Conservation (phyloP, 768 basidiomycete species). For the Sutorius australiensis region DNA sequence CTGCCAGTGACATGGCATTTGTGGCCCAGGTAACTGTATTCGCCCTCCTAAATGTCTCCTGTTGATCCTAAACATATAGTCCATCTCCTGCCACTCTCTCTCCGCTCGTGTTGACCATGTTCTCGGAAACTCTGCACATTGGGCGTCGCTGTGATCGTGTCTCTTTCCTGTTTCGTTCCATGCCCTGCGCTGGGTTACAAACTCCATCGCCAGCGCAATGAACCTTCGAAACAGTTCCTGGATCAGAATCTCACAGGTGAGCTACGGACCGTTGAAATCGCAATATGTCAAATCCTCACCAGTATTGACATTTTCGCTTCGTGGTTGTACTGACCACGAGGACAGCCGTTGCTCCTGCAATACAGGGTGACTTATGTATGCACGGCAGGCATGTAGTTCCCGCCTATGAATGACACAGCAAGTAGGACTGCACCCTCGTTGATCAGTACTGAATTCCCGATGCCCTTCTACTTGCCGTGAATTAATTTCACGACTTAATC, state of each 20-base stretch:
- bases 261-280: slow-evolving; percentile 7
- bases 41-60: slow-evolving; percentile 5
- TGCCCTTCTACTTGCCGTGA: slow-evolving; percentile 7
- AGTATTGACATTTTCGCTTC: slow-evolving; percentile 28
- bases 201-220: slow-evolving; percentile 21
- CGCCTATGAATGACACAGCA: slow-evolving; percentile 21
- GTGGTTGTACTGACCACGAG: slow-evolving; percentile 26
- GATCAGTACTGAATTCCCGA: slow-evolving; percentile 6
- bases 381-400: slow-evolving; percentile 5
- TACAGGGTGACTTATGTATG: slow-evolving; percentile 24
- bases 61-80: slow-evolving; percentile 18
- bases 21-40: slow-evolving; percentile 6
- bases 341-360: slow-evolving; percentile 12
- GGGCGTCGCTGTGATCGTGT: slow-evolving; percentile 9
- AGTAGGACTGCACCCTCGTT: slow-evolving; percentile 16
- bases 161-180: slow-evolving; percentile 16
- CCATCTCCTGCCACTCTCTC: slow-evolving; percentile 25
- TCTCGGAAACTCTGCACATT: slow-evolving; percentile 21
- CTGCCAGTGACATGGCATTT: slow-evolving; percentile 8
- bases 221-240: slow-evolving; percentile 24
- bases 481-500: slow-evolving; percentile 17
- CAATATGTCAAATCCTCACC: slow-evolving; percentile 22
- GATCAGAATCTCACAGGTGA: slow-evolving; percentile 12
- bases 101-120: slow-evolving; percentile 27
- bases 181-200: slow-evolving; percentile 18